A percentile compares a stretch with the other conserved stretches of the same genome.
phyloP scores from a whole-genome alignment of 257 asterid species.

The Przewalskia tangutica region DNA sequence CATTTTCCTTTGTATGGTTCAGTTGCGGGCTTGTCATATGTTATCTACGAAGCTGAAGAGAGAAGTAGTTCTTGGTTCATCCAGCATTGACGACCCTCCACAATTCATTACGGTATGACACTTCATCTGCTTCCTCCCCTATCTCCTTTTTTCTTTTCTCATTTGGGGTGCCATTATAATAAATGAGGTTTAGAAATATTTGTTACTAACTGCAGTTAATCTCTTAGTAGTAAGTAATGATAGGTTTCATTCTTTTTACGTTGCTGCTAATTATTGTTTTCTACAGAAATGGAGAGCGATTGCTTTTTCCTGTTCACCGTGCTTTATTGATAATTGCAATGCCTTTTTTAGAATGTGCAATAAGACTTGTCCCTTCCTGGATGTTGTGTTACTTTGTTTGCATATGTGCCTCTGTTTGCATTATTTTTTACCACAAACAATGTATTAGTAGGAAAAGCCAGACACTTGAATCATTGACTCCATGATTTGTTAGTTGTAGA shows the following conservation, averaged over 20 bases:
- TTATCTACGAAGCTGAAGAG: constrained; percentile 73
- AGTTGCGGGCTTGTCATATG: constrained; percentile 94
- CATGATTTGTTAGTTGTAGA: not conserved
- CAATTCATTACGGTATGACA: constrained; percentile 75
- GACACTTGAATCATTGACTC: not conserved
- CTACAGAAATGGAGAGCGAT: not conserved
- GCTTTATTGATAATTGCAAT: not conserved
- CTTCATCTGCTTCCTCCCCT: constrained; percentile 11
- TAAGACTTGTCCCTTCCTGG: not conserved
- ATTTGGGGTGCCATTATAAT: not conserved
- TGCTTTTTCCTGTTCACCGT: not conserved
- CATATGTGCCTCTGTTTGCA: not conserved
- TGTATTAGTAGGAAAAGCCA: not conserved
- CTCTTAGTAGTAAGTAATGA: not conserved
- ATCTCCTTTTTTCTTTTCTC: constrained; percentile 1
- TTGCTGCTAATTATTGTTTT: not conserved
- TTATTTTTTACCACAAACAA: not conserved
- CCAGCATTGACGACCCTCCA: constrained; percentile 96
- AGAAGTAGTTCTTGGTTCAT: constrained; percentile 87
- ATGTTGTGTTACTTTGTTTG: not conserved
- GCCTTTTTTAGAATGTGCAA: not conserved
- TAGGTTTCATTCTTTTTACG: not conserved
- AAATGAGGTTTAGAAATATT: not conserved
- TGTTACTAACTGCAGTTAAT: not conserved
- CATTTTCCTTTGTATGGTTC: constrained; percentile 15